A percentile compares a stretch with the other conserved stretches of the same genome.
Evolutionary conservation across 1,284 basidiomycete genomes (phyloP).

Genomic region (Moesziomyces globuligerus): DNA sequence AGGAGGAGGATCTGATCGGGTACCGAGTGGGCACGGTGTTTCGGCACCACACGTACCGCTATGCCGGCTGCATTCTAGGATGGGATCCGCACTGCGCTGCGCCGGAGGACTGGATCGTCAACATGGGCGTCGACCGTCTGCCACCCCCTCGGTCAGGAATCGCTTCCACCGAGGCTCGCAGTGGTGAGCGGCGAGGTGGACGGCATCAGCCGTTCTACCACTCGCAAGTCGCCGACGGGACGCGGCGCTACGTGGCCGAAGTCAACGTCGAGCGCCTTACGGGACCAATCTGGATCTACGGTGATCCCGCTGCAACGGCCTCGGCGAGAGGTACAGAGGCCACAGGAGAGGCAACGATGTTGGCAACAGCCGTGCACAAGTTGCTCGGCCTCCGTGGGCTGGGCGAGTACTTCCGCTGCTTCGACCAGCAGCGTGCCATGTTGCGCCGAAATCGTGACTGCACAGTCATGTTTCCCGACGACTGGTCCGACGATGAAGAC

Average conservation of each 20-base stretch:
- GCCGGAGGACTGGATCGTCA: constrained; percentile 48
- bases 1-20: constrained; percentile 10
- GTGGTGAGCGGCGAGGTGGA: constrained; percentile 8
- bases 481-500: constrained; percentile 26
- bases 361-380: constrained; percentile 6
- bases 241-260: constrained; percentile 39
- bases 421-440: constrained; percentile 21
- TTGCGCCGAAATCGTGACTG: constrained; percentile 14
- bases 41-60: constrained; percentile 50
- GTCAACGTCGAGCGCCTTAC: constrained; percentile 27
- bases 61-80: constrained; percentile 32
- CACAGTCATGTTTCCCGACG: constrained; percentile 38
- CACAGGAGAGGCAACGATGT: constrained; percentile 5
- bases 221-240: constrained; percentile 28
- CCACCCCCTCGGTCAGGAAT: neutral
- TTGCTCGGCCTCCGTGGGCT: constrained; percentile 19
- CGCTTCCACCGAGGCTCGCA: neutral
- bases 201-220: constrained; percentile 46
- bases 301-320: constrained; percentile 4
- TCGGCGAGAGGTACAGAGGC: neutral
- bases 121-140: constrained; percentile 52
- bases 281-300: constrained; percentile 35
- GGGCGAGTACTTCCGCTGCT: constrained; percentile 41
- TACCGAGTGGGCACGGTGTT: constrained; percentile 50
- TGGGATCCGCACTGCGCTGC: constrained; percentile 50